These are phyloP conservation scores for Rhododendron molle DNA, from an alignment of 148 eudicot species.

Conservation along the genomic window DNA sequence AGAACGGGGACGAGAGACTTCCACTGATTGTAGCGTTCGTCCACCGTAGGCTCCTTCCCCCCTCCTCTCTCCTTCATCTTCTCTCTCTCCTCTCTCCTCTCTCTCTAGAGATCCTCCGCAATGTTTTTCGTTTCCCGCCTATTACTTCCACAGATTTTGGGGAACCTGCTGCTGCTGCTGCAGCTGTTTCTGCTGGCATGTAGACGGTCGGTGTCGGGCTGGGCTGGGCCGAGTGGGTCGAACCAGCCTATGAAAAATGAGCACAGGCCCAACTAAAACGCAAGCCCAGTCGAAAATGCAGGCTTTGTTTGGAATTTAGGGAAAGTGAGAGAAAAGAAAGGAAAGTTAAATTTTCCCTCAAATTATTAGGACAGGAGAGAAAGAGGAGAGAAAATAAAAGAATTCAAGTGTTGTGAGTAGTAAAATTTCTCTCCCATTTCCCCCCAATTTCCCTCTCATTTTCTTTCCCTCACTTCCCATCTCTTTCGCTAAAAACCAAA, in stretches of 20 bases:
- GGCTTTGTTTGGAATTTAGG: too few species aligned
- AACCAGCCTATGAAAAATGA: background rate
- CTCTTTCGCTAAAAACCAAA: too few species aligned
- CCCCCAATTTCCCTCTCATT: too few species aligned
- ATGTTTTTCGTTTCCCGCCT: slow-evolving; percentile 6
- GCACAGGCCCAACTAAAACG: background rate
- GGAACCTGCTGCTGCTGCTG: background rate
- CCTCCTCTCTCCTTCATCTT: slow-evolving; percentile 49
- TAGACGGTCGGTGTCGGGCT: background rate
- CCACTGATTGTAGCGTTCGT: slow-evolving; percentile 50
- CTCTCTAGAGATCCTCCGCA: background rate
- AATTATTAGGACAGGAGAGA: too few species aligned
- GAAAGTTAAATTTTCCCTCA: too few species aligned
- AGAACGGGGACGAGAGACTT: slow-evolving; percentile 59
- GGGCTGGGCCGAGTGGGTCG: background rate
- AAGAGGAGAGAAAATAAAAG: too few species aligned
- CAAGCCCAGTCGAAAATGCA: background rate
- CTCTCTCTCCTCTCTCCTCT: slow-evolving; percentile 3
- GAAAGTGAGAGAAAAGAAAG: too few species aligned
- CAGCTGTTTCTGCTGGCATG: background rate
- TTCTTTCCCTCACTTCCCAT: too few species aligned
- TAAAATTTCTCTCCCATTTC: too few species aligned
- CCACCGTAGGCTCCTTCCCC: slow-evolving; percentile 26
- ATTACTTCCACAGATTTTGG: background rate
- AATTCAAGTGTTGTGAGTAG: too few species aligned